These are phyloP conservation scores for Phytophthora sansomeana DNA, from an alignment of 352 stramenopile genomes.

Conservation along the genomic window DNA sequence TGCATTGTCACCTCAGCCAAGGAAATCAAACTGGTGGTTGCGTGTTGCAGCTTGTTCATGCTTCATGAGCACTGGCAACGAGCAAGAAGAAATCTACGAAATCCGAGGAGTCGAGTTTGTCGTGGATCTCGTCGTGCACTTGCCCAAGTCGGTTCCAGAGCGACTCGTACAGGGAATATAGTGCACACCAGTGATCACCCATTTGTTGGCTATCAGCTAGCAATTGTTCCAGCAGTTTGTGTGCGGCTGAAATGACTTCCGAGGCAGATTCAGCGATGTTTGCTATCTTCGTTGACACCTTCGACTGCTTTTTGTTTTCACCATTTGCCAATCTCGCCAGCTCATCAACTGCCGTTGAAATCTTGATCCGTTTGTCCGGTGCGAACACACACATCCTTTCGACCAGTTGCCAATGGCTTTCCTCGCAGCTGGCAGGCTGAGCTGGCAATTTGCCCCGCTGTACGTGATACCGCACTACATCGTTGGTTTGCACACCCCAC, in stretches of 20 bases:
- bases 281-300: not conserved
- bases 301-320: no score
- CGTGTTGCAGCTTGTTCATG: not conserved
- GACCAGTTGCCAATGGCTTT: no score
- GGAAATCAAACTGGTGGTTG: not conserved
- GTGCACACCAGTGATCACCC: not conserved
- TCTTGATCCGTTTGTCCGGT: not conserved
- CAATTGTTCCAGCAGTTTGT: not conserved
- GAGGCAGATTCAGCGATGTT: not conserved
- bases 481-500: no score
- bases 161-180: not conserved
- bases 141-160: not conserved
- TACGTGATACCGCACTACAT: no score
- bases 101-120: not conserved
- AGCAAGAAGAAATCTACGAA: not conserved
- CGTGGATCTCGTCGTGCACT: not conserved
- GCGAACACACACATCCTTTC: no score
- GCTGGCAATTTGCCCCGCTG: no score
- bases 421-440: no score
- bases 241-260: not conserved
- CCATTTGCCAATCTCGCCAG: not conserved
- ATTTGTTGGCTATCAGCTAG: not conserved
- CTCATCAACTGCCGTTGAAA: slow-evolving; percentile 1
- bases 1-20: slow-evolving; percentile 1
- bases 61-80: not conserved